A percentile compares a stretch with the other conserved stretches of the same genome.
phyloP scores from a whole-genome alignment of 2,329 filamentous ascomycete species.

The Dactylellina cionopaga region DNA sequence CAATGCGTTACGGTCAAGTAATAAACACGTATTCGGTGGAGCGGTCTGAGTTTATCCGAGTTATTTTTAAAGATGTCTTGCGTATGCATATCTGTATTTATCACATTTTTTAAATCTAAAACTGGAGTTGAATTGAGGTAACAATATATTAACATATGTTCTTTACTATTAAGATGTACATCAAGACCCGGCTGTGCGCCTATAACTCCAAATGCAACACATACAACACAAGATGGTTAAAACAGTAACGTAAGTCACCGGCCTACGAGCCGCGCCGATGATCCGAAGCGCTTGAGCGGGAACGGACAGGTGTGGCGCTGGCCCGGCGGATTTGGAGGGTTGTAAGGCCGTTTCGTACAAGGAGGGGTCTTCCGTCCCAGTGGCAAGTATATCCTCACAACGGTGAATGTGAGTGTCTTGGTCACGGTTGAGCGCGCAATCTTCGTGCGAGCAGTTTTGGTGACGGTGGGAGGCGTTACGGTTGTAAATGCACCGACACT shows the following conservation, averaged over 20 bases:
- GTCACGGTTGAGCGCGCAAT: neutral
- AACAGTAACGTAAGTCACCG: neutral
- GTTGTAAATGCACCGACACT: neutral
- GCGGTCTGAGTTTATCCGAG: too few relatives aligned
- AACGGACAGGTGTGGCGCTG: neutral
- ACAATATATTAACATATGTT: too few relatives aligned
- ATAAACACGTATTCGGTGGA: too few relatives aligned
- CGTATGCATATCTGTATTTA: too few relatives aligned
- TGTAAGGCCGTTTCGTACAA: neutral
- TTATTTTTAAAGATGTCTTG: too few relatives aligned
- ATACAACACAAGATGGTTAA: too few relatives aligned
- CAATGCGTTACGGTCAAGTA: too few relatives aligned
- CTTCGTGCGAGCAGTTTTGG: neutral
- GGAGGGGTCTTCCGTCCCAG: slow-evolving; percentile 1
- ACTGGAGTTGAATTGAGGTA: too few relatives aligned
- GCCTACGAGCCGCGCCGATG: neutral
- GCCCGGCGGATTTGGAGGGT: neutral
- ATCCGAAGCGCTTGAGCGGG: neutral
- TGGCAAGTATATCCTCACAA: neutral
- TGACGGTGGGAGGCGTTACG: neutral
- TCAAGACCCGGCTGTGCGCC: too few relatives aligned
- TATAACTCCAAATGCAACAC: too few relatives aligned
- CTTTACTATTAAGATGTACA: too few relatives aligned
- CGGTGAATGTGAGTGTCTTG: neutral
- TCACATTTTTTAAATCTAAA: too few relatives aligned